These are phyloP conservation scores for Saturnispora kantuleensis DNA, from an alignment of 805 yeast genomes.

Conservation along the genomic window DNA sequence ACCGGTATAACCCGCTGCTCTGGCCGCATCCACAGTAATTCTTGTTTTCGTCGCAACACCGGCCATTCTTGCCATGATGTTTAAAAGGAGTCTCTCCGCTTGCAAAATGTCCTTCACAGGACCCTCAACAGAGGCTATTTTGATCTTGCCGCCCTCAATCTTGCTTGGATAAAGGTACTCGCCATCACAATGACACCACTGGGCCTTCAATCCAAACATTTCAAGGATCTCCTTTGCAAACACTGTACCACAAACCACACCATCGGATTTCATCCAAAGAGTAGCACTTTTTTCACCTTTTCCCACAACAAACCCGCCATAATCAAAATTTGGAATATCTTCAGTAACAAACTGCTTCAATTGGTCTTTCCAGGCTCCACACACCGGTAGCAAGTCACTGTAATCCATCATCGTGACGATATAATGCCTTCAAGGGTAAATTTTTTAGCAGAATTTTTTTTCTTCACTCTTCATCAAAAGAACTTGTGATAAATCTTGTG, in stretches of 20 bases:
- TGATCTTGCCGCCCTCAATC: conserved; percentile 39
- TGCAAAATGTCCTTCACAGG: conserved; percentile 69
- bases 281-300: conserved; percentile 59
- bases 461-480: background rate
- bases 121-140: conserved; percentile 72
- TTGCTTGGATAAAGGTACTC: conserved; percentile 35
- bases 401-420: conserved; percentile 1
- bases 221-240: conserved; percentile 77
- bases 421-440: background rate
- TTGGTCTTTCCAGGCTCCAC: conserved; percentile 74
- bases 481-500: background rate
- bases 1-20: conserved; percentile 62
- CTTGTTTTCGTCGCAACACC: conserved; percentile 79
- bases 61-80: conserved; percentile 69
- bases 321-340: conserved; percentile 90
- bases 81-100: conserved; percentile 81
- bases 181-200: conserved; percentile 75
- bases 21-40: conserved; percentile 49
- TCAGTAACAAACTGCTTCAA: conserved; percentile 71
- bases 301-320: conserved; percentile 95
- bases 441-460: background rate
- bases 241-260: conserved; percentile 78
- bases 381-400: conserved; percentile 53
- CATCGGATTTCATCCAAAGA: conserved; percentile 70
- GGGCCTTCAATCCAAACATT: conserved; percentile 62